phyloP scores from a whole-genome alignment of 768 basidiomycete species.

The Dendrothele bispora region DNA sequence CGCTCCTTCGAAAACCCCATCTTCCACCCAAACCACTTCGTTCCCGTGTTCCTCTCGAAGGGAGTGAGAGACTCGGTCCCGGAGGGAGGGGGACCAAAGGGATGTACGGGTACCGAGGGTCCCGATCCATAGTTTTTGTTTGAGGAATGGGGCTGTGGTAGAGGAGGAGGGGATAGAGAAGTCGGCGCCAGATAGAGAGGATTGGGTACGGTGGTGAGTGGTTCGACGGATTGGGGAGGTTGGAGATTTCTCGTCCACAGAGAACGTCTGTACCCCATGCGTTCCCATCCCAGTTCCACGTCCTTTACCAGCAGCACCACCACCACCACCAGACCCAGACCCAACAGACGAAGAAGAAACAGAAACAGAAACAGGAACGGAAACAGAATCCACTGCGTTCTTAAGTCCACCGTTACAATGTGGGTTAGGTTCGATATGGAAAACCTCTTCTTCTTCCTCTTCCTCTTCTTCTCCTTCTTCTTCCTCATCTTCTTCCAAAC shows the following conservation, averaged over 20 bases:
- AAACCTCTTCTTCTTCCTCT: slow-evolving; percentile 32
- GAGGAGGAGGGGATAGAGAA: slow-evolving; percentile 27
- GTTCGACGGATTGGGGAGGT: no score
- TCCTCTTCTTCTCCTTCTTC: slow-evolving; percentile 10
- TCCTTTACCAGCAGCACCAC: neutral
- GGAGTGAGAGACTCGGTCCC: slow-evolving; percentile 1
- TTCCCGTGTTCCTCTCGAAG: slow-evolving; percentile 19
- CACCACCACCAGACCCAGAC: neutral
- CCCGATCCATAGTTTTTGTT: slow-evolving; percentile 61
- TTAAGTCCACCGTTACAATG: slow-evolving; percentile 84
- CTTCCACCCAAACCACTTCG: slow-evolving; percentile 78
- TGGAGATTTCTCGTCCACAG: slow-evolving; percentile 40
- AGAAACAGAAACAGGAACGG: slow-evolving; percentile 2
- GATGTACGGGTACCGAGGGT: slow-evolving; percentile 76
- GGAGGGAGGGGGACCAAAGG: slow-evolving; percentile 22
- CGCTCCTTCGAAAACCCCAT: slow-evolving; percentile 72
- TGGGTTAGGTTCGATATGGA: slow-evolving; percentile 57
- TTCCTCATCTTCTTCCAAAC: no score
- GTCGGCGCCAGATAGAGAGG: no score
- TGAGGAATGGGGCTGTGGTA: slow-evolving; percentile 4
- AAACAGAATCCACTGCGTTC: slow-evolving; percentile 61
- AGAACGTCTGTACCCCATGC: slow-evolving; percentile 19
- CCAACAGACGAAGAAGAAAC: neutral
- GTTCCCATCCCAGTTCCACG: slow-evolving; percentile 33
- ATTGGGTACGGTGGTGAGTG: no score